Percentiles rank a stretch among this genome's conserved stretches.
These are phyloP conservation scores for Radiomyces spectabilis DNA, from an alignment of 192 early-diverging fungal genomes.

Conservation along the genomic window DNA sequence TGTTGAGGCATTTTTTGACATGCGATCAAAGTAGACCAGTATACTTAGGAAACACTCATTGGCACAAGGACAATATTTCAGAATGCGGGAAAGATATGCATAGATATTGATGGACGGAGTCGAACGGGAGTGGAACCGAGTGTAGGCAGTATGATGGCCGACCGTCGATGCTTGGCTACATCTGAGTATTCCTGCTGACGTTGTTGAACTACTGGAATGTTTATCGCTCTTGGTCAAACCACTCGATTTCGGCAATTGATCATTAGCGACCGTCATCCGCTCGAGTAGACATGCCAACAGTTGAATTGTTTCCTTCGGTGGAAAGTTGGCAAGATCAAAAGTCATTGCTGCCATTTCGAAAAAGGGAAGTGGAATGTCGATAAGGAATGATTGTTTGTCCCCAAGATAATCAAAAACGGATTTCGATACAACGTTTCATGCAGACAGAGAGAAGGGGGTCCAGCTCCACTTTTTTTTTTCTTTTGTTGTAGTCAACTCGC, in stretches of 20 bases:
- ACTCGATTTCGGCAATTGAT: slow-evolving; percentile 27
- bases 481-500: too few species aligned
- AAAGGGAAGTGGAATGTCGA: too few species aligned
- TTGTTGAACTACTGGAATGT: too few species aligned
- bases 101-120: slow-evolving; percentile 82
- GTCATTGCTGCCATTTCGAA: slow-evolving; percentile 22
- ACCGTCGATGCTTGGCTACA: slow-evolving; percentile 9
- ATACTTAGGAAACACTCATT: slow-evolving; percentile 83
- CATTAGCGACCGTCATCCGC: slow-evolving; percentile 43
- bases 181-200: too few species aligned
- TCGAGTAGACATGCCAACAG: slow-evolving; percentile 47
- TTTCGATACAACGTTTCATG: too few species aligned
- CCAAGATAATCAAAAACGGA: too few species aligned
- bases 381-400: too few species aligned
- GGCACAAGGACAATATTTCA: slow-evolving; percentile 86
- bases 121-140: slow-evolving; percentile 83
- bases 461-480: too few species aligned
- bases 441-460: too few species aligned
- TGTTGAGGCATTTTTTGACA: slow-evolving; percentile 48
- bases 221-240: slow-evolving; percentile 9
- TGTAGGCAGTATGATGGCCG: slow-evolving; percentile 35
- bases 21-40: slow-evolving; percentile 82
- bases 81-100: slow-evolving; percentile 74
- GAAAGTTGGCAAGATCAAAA: slow-evolving; percentile 51
- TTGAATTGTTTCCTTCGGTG: slow-evolving; percentile 40